Evolutionary conservation across 805 yeast species (phyloP).

Genomic region (Maudiozyma bulderi): DNA sequence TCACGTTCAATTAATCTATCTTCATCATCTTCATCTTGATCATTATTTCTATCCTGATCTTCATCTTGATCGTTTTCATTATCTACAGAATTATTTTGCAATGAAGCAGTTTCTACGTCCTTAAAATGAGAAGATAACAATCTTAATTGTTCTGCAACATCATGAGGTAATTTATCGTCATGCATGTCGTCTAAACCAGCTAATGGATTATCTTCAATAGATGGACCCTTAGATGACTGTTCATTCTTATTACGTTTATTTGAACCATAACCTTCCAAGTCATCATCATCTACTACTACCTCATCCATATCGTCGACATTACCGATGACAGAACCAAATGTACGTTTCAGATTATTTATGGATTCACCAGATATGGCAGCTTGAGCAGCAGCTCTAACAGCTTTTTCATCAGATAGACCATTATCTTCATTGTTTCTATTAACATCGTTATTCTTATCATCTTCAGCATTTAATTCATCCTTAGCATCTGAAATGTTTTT

Average conservation of each 20-base stretch:
- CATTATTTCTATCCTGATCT: conserved; percentile 10
- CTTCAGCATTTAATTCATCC: neutral
- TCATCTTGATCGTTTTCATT: conserved; percentile 19
- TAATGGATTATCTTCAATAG: conserved; percentile 12
- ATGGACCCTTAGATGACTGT: neutral
- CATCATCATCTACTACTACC: conserved; percentile 1
- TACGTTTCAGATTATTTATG: conserved; percentile 11
- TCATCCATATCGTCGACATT: conserved; percentile 4
- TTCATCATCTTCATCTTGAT: neutral
- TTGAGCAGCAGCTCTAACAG: conserved; percentile 22
- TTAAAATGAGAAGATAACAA: conserved; percentile 28
- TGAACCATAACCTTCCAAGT: neutral
- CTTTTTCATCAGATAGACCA: conserved; percentile 7
- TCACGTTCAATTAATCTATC: neutral
- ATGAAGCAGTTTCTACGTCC: conserved; percentile 21
- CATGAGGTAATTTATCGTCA: conserved; percentile 28
- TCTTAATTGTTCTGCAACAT: conserved; percentile 29
- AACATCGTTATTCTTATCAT: neutral
- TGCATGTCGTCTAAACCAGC: conserved; percentile 21
- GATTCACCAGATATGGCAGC: conserved; percentile 19
- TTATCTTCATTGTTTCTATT: neutral
- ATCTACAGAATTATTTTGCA: conserved; percentile 7
- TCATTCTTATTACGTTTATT: conserved; percentile 5
- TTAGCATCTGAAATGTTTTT: too few species aligned
- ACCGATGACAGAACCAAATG: conserved; percentile 3